Conservation (phyloP, 306 rosid genomes). For the Fragaria ananassa region DNA sequence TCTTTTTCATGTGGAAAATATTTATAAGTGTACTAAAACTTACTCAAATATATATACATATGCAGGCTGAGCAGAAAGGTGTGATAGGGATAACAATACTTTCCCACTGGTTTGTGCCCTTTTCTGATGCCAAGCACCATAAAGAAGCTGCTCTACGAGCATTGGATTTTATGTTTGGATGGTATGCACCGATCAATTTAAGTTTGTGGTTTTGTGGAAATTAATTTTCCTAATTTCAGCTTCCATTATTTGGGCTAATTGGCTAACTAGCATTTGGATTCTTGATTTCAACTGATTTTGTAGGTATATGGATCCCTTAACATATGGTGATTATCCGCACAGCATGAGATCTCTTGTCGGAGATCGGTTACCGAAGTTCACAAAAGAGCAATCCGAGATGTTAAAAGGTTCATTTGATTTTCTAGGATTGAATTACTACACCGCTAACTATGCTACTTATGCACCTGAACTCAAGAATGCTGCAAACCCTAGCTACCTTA, state of each 20-base stretch:
- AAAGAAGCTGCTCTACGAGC: slow-evolving; percentile 43
- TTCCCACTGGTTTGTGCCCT: slow-evolving; percentile 47
- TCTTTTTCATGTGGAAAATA: too few species aligned
- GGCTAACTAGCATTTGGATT: background rate
- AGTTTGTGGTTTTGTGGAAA: too few species aligned
- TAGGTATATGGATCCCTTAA: slow-evolving; percentile 64
- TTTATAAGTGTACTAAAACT: background rate
- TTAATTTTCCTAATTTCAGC: background rate
- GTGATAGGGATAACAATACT: slow-evolving; percentile 52
- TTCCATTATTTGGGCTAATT: background rate
- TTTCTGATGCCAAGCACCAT: slow-evolving; percentile 22
- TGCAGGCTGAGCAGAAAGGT: slow-evolving; percentile 60
- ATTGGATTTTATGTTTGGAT: slow-evolving; percentile 64
- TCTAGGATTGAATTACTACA: slow-evolving; percentile 58
- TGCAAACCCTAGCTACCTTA: slow-evolving; percentile 25
- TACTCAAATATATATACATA: background rate
- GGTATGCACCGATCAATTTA: slow-evolving; percentile 20
- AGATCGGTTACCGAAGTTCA: slow-evolving; percentile 54
- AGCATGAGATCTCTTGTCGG: slow-evolving; percentile 53
- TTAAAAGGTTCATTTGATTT: slow-evolving; percentile 61
- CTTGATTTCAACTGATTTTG: background rate
- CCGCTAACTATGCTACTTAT: slow-evolving; percentile 38
- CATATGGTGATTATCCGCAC: slow-evolving; percentile 54
- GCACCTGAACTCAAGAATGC: slow-evolving; percentile 19
- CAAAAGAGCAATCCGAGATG: slow-evolving; percentile 40